phyloP scores from a whole-genome alignment of 129 eudicot genomes.

The Smallanthus sonchifolius region DNA sequence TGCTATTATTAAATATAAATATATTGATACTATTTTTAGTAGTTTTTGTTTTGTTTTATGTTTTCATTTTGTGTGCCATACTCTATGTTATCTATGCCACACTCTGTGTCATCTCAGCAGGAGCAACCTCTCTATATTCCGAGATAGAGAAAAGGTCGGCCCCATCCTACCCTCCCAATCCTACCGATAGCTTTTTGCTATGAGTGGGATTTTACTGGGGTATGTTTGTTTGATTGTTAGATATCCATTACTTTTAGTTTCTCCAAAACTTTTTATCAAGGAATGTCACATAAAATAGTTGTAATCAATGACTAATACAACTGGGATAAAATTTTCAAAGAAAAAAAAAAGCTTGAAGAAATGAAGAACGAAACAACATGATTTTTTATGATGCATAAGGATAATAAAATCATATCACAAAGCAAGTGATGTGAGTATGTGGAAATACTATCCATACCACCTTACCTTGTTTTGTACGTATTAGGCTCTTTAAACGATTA shows the following conservation, averaged over 20 bases:
- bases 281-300: neutral
- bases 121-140: too few relatives aligned
- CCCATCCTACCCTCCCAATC: too few relatives aligned
- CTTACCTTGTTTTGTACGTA: conserved; percentile 85
- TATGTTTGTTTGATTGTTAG: neutral
- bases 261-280: neutral
- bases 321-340: neutral
- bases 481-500: conserved; percentile 63
- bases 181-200: too few relatives aligned
- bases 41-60: too few relatives aligned
- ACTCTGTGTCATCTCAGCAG: too few relatives aligned
- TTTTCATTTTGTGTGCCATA: too few relatives aligned
- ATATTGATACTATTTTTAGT: too few relatives aligned
- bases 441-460: conserved; percentile 7
- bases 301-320: neutral
- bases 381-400: neutral
- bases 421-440: conserved; percentile 1
- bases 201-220: too few relatives aligned
- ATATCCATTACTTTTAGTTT: neutral
- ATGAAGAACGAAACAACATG: neutral
- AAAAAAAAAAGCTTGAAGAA: neutral
- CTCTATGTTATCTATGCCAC: too few relatives aligned
- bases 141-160: too few relatives aligned
- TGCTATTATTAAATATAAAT: too few relatives aligned
- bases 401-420: neutral